Base-by-base conservation (phyloP, 805 yeast species). In the Candida vaughaniae region DNA sequence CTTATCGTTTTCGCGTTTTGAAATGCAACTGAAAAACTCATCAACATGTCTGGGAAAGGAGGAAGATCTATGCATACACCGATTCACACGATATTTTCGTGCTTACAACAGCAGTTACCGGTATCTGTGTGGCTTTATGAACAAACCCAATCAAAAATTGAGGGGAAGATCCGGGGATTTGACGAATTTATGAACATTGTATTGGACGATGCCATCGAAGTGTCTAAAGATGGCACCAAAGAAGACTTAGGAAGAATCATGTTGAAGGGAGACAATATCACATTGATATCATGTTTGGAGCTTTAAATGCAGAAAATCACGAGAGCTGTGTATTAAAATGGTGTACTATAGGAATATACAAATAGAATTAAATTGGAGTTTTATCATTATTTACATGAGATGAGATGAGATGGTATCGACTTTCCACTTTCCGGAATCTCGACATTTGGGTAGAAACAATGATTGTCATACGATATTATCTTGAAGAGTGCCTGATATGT, bases 181-280 rank as follows among this genome's bases (percentile, higher is more conserved):
- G 99, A 93, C 60, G 99, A 95, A 65, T 91, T 90, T 54, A 95
- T 93, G 99, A 93, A 93, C 56, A 64, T 77, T 8, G 81, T 77
- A 15, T 46, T 77, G 10, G 82, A 77, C 39, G 80, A 77, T 18
- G 81, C 82, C 1, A 63, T 66, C 11, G 96, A 95, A 50, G 68
- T 91, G 5, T 67, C 73, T 35, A 55, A 56, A n/a, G 73, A 73
- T 25, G 78, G 79, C 1, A 70, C 70, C 1, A 66, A 67, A 37
- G 74, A 77, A 18, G 61, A 64, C n/a, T 53, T 87, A 39, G 96
- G 96, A 1, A 69, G 85, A 41, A 77, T 93, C 16, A 58, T 93
- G 47, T 66, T 93, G 39, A 93, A 93, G 60, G 99, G 99, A 3
- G 99, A 93, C 56, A 93, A 89, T 56, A 86, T 93, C 30, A 83